A percentile compares a stretch with the other conserved stretches of the same genome.
These are phyloP conservation scores for Epichloe brachyelytri DNA, from an alignment of 2,329 filamentous ascomycete species.

Conservation along the genomic window DNA sequence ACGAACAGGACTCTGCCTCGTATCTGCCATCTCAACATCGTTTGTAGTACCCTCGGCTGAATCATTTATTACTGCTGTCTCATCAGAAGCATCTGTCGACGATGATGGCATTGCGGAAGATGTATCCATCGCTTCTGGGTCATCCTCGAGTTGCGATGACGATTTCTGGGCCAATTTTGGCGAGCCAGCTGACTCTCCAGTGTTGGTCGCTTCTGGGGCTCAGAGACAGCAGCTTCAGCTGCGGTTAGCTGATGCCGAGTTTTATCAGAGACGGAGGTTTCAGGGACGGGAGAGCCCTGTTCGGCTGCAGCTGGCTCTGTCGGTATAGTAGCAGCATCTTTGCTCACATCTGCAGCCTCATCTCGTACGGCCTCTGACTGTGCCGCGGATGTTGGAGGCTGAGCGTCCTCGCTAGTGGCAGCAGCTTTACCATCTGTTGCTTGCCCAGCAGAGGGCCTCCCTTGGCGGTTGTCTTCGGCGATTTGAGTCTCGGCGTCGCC, in stretches of 20 bases:
- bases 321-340: not conserved
- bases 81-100: not conserved
- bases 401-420: not conserved
- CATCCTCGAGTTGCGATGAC: not conserved
- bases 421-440: not conserved
- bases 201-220: not conserved
- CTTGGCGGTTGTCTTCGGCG: not conserved
- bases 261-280: not conserved
- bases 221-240: not conserved
- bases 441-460: not conserved
- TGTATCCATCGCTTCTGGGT: not conserved
- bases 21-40: not conserved
- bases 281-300: not conserved
- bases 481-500: not conserved
- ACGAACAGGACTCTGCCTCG: not conserved
- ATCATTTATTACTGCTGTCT: not conserved
- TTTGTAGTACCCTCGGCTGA: not conserved
- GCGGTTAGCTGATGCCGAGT: not conserved
- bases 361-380: not conserved
- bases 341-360: not conserved
- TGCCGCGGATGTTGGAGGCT: not conserved
- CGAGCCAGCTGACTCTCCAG: not conserved
- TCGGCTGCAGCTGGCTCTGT: not conserved
- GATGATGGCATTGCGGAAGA: not conserved
- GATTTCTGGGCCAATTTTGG: not conserved